Base-by-base conservation (phyloP, 306 rosid species). In the Amphicarpaea edgeworthii region DNA sequence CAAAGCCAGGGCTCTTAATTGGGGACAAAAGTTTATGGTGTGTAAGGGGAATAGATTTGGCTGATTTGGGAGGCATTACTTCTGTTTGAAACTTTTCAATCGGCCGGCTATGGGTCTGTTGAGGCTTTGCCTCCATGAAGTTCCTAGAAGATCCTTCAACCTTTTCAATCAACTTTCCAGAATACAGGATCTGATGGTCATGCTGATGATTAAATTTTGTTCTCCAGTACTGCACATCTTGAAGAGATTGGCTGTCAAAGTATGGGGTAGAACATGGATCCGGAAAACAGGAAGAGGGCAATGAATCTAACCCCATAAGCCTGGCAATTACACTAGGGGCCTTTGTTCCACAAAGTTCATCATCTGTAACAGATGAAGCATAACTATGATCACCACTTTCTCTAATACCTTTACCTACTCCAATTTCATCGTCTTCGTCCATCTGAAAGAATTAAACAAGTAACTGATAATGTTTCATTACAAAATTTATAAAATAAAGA, bases 11-110 rank as follows among this genome's bases (percentile, higher is more conserved):
- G 72, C 79, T 86, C 86, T 88, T 91, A 43, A 91, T 91, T 26
- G 97, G 97, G 68, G 97, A 91, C 83, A 91, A 77, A 80, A 89
- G 97, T 79, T 88, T 91, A 75, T 89, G 95, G 86, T 91, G 97
- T 51, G 97, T 87, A 41, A 78, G 63, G 24, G 97, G 95, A 76
- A 91, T 91, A 40, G 95, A 87, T 87, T 86, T 89, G 9, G 97
- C 91, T 41, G 97, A 87, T 80, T 79, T 91, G 43, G 95, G 97
- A 58, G 97, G 97, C 81, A 91, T 80, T 34, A 87, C 84, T 88
- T 91, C 97, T 6, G 86, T 86, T 77, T 86, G 95, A 57, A 89
- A 91, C 91, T 86, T 89, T 79, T 89, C 97, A 59, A 89, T 75
- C 11, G 95, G 92, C 75, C 79, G 86, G 81, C 72, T 84, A 24